These are phyloP conservation scores for Diaporthe humulicola DNA, from an alignment of 2,329 filamentous ascomycete species.

Conservation along the genomic window DNA sequence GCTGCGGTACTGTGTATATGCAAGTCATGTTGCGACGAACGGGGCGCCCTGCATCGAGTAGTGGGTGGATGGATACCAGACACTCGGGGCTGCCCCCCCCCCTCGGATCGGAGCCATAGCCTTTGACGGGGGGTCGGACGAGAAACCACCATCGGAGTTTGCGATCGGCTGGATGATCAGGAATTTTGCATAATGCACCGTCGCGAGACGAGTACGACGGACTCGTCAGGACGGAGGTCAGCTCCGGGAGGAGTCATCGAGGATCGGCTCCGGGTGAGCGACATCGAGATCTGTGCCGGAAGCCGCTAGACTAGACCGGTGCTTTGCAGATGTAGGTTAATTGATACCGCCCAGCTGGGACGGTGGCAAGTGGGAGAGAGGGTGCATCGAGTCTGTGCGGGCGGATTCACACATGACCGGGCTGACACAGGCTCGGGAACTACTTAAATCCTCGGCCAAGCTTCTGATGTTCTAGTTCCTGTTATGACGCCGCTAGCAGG, in stretches of 20 bases:
- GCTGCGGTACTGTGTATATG: background rate
- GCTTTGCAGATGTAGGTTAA: background rate
- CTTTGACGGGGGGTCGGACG: background rate
- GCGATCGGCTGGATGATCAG: background rate
- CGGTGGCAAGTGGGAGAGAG: background rate
- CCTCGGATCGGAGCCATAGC: background rate
- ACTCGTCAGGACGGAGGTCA: slow-evolving; percentile 6
- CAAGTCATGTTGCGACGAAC: slow-evolving; percentile 25
- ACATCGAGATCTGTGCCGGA: slow-evolving; percentile 10
- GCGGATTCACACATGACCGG: background rate
- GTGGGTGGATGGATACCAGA: background rate
- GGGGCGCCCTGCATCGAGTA: background rate
- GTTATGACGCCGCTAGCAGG: background rate
- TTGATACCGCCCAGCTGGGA: slow-evolving; percentile 25
- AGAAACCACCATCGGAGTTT: background rate
- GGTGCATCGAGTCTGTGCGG: slow-evolving; percentile 19
- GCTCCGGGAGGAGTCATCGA: background rate
- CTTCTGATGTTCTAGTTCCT: background rate
- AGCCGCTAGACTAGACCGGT: slow-evolving; percentile 8
- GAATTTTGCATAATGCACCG: background rate
- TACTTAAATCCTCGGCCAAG: background rate
- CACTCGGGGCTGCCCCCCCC: background rate
- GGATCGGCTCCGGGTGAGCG: slow-evolving; percentile 13
- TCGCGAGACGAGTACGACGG: background rate
- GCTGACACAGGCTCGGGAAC: slow-evolving; percentile 12